These are phyloP conservation scores for Aspergillus udagawae DNA, from an alignment of 2,329 filamentous ascomycete genomes.

Conservation along the genomic window DNA sequence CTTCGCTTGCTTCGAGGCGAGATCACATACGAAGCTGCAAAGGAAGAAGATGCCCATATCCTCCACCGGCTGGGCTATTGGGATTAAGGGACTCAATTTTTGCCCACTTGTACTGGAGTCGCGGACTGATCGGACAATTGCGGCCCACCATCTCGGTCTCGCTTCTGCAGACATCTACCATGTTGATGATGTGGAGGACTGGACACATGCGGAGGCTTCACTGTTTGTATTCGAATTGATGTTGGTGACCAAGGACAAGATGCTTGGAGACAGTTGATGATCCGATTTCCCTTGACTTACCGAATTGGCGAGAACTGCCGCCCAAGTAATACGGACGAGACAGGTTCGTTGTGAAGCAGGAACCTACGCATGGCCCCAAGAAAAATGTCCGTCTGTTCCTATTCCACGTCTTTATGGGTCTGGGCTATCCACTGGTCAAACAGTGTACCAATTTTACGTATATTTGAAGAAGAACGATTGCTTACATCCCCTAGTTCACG, in stretches of 20 bases:
- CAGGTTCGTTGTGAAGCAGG: conserved; percentile 25
- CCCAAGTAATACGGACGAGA: conserved; percentile 26
- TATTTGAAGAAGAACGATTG: background rate
- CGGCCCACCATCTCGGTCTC: conserved; percentile 23
- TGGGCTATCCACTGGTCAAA: conserved; percentile 20
- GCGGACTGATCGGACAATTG: conserved; percentile 9
- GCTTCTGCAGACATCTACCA: conserved; percentile 5
- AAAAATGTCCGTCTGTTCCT: conserved; percentile 22
- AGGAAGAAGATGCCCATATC: conserved; percentile 20
- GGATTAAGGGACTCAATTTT: conserved; percentile 13
- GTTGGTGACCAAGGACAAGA: conserved; percentile 3
- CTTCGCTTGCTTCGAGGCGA: conserved; percentile 16
- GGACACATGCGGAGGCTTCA: conserved; percentile 20
- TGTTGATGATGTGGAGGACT: conserved; percentile 11
- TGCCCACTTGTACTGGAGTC: conserved; percentile 7
- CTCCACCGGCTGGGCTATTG: conserved; percentile 19
- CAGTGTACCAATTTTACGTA: conserved; percentile 5
- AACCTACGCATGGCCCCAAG: conserved; percentile 26
- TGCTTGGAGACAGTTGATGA: conserved; percentile 7
- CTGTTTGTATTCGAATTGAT: conserved; percentile 19
- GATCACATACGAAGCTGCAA: conserved; percentile 20
- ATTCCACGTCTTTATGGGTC: conserved; percentile 25
- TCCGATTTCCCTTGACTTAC: conserved; percentile 23
- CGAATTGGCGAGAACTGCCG: conserved; percentile 17
- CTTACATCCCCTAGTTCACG: conserved; percentile 5